A percentile compares a stretch with the other conserved stretches of the same genome.
Evolutionary conservation across 257 asterid species (phyloP).

Genomic region (Penstemon davidsonii): DNA sequence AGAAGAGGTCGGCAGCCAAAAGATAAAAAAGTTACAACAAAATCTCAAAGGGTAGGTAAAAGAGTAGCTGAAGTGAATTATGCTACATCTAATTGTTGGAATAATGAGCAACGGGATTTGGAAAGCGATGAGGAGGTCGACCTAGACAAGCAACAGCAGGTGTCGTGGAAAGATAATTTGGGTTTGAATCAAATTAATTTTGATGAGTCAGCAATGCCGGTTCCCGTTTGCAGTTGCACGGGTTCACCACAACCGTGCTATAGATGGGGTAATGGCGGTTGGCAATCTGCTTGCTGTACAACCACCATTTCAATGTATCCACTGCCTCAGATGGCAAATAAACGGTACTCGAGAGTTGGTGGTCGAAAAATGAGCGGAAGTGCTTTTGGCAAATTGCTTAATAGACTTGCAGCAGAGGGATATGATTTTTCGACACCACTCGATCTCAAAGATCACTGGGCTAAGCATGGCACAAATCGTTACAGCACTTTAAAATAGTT

Average conservation of each 20-base stretch:
- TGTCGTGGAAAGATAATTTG: conserved; percentile 73
- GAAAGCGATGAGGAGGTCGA: conserved; percentile 54
- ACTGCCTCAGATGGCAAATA: conserved; percentile 74
- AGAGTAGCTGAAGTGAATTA: conserved; percentile 45
- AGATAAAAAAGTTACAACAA: conserved; percentile 49
- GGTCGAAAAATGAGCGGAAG: conserved; percentile 93
- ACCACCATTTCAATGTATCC: conserved; percentile 87
- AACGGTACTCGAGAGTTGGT: conserved; percentile 81
- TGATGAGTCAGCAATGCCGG: conserved; percentile 89
- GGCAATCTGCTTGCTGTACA: conserved; percentile 96
- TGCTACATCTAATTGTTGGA: conserved; percentile 48
- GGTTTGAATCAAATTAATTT: conserved; percentile 75
- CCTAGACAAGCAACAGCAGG: conserved; percentile 39
- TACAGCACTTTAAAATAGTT: conserved; percentile 73
- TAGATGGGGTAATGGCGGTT: conserved; percentile 92
- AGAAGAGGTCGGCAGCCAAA: conserved; percentile 55
- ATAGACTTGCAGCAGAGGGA: conserved; percentile 76
- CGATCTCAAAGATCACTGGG: conserved; percentile 89
- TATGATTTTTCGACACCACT: conserved; percentile 70
- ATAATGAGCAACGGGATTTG: conserved; percentile 40
- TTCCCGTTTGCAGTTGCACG: conserved; percentile 86
- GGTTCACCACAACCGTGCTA: conserved; percentile 94
- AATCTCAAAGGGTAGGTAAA: conserved; percentile 49
- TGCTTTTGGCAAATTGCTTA: conserved; percentile 75
- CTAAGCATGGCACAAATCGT: conserved; percentile 88